A percentile compares a stretch with the other conserved stretches of the same genome.
These are phyloP conservation scores for Yarrowia sp. DNA, from an alignment of 805 yeast species.

Conservation along the genomic window DNA sequence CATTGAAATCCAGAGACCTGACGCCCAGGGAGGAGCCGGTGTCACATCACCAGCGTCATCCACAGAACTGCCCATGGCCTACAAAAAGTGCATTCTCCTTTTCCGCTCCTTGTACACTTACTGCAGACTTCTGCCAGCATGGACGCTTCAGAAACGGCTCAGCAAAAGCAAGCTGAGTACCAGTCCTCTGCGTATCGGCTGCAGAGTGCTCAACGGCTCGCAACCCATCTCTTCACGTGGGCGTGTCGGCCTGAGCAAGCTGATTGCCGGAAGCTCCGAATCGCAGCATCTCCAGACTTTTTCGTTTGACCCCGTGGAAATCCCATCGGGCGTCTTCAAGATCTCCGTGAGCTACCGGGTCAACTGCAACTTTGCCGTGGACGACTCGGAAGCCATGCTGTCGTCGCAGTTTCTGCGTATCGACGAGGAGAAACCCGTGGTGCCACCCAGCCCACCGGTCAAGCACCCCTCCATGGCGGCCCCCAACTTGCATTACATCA, in stretches of 20 bases:
- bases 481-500: slow-evolving; percentile 29
- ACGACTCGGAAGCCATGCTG: slow-evolving; percentile 61
- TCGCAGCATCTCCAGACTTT: neutral
- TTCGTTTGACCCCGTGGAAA: slow-evolving; percentile 64
- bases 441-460: slow-evolving; percentile 43
- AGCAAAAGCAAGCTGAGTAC: slow-evolving; percentile 41
- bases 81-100: slow-evolving; percentile 68
- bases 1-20: slow-evolving; percentile 46
- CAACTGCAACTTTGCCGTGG: slow-evolving; percentile 63
- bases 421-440: slow-evolving; percentile 38
- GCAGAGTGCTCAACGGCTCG: slow-evolving; percentile 67
- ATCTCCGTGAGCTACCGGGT: slow-evolving; percentile 77
- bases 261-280: slow-evolving; percentile 42
- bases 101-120: slow-evolving; percentile 71
- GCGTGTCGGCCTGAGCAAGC: slow-evolving; percentile 67
- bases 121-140: slow-evolving; percentile 66
- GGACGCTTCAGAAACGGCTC: slow-evolving; percentile 51
- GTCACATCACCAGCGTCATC: slow-evolving; percentile 21
- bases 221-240: slow-evolving; percentile 78
- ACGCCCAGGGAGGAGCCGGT: neutral
- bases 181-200: slow-evolving; percentile 49
- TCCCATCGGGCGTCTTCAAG: slow-evolving; percentile 69
- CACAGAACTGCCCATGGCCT: slow-evolving; percentile 60
- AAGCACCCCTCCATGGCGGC: slow-evolving; percentile 57
- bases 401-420: slow-evolving; percentile 54